A percentile compares a stretch with the other conserved stretches of the same genome.
These are phyloP conservation scores for Irpex sp. DNA, from an alignment of 1,284 basidiomycete genomes.

Conservation along the genomic window DNA sequence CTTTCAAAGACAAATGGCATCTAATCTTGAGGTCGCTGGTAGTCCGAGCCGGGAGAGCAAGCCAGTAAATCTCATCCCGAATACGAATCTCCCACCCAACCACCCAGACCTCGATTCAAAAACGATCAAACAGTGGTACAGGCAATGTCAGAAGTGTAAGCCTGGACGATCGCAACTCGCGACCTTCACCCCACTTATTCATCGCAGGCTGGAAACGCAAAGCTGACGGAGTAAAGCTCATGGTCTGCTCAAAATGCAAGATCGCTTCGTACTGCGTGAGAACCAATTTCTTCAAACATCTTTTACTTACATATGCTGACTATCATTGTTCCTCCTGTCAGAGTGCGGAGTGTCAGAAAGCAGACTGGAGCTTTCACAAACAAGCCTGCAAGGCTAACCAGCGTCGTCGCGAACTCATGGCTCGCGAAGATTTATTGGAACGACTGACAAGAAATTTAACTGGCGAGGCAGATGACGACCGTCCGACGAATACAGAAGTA, in stretches of 20 bases:
- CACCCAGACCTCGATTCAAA: conserved; percentile 4
- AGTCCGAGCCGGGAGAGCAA: too few species aligned
- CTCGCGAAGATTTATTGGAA: conserved; percentile 2
- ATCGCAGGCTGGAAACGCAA: conserved; percentile 12
- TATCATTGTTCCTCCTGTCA: neutral
- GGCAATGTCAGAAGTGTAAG: conserved; percentile 14
- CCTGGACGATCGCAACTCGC: too few species aligned
- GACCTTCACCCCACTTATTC: too few species aligned
- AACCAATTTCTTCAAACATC: neutral
- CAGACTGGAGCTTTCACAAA: conserved; percentile 18
- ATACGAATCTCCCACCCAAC: neutral
- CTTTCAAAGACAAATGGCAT: too few species aligned
- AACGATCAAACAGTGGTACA: conserved; percentile 3
- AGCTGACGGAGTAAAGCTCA: conserved; percentile 7
- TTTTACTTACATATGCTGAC: neutral
- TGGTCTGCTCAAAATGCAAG: conserved; percentile 11
- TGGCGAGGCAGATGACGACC: neutral
- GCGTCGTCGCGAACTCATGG: conserved; percentile 6
- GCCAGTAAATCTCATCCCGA: neutral
- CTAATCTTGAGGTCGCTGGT: too few species aligned
- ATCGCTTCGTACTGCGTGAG: conserved; percentile 12
- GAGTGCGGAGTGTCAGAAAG: conserved; percentile 16
- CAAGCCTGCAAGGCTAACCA: conserved; percentile 13
- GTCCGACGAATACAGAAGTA: conserved; percentile 3
- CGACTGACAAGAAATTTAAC: neutral